Evolutionary conservation across 306 rosid species (phyloP).

Genomic region (Gillenia trifoliata): DNA sequence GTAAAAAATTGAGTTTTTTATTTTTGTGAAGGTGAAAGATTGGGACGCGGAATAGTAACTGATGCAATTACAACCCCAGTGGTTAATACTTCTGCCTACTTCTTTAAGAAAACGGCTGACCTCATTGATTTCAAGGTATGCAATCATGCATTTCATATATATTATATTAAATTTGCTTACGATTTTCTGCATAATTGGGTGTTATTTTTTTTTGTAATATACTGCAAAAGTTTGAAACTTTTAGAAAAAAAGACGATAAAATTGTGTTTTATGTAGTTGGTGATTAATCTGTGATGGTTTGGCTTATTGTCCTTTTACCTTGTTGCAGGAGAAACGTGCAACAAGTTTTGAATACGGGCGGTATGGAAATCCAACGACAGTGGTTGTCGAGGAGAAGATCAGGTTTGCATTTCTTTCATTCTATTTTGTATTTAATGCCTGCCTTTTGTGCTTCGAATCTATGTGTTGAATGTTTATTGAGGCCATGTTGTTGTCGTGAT

Average conservation of each 20-base stretch:
- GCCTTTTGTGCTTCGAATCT: neutral
- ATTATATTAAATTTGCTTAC: neutral
- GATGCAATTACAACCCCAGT: constrained; percentile 94
- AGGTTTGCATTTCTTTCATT: constrained; percentile 43
- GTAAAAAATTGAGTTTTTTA: constrained; percentile 18
- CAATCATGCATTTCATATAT: neutral
- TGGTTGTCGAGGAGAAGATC: constrained; percentile 85
- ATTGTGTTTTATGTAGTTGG: neutral
- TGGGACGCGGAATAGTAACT: constrained; percentile 76
- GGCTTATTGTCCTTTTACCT: neutral
- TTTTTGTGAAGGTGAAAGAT: constrained; percentile 60
- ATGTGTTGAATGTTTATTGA: constrained; percentile 7
- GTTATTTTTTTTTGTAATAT: neutral
- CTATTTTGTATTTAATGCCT: neutral
- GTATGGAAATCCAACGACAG: constrained; percentile 91
- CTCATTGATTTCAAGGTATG: constrained; percentile 87
- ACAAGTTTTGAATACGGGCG: constrained; percentile 89
- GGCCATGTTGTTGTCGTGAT: constrained; percentile 2
- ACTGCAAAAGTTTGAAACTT: neutral
- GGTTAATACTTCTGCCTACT: constrained; percentile 82
- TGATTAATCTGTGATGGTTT: neutral
- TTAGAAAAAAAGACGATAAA: neutral
- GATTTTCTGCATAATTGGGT: neutral
- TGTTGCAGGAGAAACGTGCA: constrained; percentile 69
- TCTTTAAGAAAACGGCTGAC: constrained; percentile 70